These are phyloP conservation scores for Kwoniella mangroviensis DNA, from an alignment of 768 basidiomycete species.

Conservation along the genomic window DNA sequence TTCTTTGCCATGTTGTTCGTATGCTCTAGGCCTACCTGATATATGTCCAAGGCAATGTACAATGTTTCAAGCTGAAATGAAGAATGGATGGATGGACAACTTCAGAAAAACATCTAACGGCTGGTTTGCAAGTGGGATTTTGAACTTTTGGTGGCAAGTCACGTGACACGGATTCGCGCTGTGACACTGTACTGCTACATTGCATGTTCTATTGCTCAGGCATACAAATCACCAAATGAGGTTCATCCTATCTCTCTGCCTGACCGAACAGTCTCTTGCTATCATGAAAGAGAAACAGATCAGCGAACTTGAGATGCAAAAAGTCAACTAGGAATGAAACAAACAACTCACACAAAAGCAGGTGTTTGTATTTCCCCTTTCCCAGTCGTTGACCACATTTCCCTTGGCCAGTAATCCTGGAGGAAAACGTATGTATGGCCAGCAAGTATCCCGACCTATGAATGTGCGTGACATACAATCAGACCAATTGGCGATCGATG, in stretches of 20 bases:
- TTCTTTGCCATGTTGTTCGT: constrained; percentile 24
- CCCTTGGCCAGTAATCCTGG: constrained; percentile 56
- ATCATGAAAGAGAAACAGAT: not conserved
- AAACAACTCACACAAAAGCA: constrained; percentile 45
- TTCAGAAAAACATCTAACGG: no score
- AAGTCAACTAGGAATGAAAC: not conserved
- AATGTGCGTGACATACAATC: not conserved
- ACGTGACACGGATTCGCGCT: constrained; percentile 9
- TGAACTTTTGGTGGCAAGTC: constrained; percentile 29
- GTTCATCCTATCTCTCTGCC: constrained; percentile 4
- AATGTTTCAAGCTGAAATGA: not conserved
- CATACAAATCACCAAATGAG: not conserved
- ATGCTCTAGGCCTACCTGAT: not conserved
- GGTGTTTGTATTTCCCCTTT: constrained; percentile 48
- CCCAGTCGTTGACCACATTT: constrained; percentile 54
- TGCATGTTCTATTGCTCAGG: constrained; percentile 5
- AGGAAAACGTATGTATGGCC: constrained; percentile 56
- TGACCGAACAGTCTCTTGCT: constrained; percentile 27
- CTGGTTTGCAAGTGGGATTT: not conserved
- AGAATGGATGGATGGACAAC: not conserved
- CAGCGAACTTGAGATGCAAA: not conserved
- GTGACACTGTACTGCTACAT: not conserved
- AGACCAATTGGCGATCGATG: not conserved
- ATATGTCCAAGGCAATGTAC: not conserved
- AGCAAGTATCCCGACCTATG: constrained; percentile 53